These are phyloP conservation scores for Hypoxylon sp. DNA, from an alignment of 2,329 filamentous ascomycete genomes.

Conservation along the genomic window DNA sequence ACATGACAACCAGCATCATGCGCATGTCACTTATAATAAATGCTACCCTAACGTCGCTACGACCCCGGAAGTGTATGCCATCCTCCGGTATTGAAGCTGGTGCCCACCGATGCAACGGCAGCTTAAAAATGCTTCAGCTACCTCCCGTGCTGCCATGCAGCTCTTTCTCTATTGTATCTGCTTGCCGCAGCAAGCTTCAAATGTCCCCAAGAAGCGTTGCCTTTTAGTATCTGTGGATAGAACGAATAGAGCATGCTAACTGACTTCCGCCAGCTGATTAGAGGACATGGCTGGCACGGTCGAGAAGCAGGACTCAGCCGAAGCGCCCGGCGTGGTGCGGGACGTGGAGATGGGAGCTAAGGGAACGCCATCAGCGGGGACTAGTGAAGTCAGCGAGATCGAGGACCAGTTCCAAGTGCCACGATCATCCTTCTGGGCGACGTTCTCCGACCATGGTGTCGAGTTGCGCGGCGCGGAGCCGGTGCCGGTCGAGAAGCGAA, in stretches of 20 bases:
- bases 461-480: constrained; percentile 54
- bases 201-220: not conserved
- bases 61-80: constrained; percentile 20
- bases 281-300: constrained; percentile 20
- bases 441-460: constrained; percentile 46
- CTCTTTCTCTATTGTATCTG: not conserved
- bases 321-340: constrained; percentile 6
- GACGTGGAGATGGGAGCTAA: constrained; percentile 37
- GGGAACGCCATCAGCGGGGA: constrained; percentile 20
- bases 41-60: constrained; percentile 15
- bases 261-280: not conserved
- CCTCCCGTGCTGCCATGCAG: not conserved
- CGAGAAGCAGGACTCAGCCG: constrained; percentile 16
- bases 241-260: constrained; percentile 1
- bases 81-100: constrained; percentile 13
- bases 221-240: not conserved
- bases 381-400: constrained; percentile 32
- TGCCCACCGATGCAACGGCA: constrained; percentile 14
- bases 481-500: constrained; percentile 52
- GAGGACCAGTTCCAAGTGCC: constrained; percentile 39
- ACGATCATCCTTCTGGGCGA: constrained; percentile 38
- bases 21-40: constrained; percentile 7
- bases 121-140: constrained; percentile 17
- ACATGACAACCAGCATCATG: constrained; percentile 10
- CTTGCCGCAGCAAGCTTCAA: not conserved